A percentile compares a stretch with the other conserved stretches of the same genome.
Conservation (phyloP, 805 yeast genomes). For the Starmera dryadoides region DNA sequence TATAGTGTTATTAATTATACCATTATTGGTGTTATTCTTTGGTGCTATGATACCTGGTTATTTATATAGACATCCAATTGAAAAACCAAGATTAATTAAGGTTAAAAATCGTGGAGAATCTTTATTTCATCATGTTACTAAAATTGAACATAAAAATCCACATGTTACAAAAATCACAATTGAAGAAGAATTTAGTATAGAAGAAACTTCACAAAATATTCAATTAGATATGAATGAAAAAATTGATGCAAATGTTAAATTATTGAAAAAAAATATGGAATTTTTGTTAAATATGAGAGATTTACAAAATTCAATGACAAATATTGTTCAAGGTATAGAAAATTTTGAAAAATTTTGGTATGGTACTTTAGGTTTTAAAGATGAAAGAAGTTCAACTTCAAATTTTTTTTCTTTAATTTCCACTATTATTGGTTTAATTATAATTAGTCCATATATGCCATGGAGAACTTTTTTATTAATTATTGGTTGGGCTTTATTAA, state of each 20-base stretch:
- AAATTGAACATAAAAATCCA: constrained; percentile 25
- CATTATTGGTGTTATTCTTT: constrained; percentile 46
- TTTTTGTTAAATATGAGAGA: constrained; percentile 59
- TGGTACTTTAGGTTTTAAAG: constrained; percentile 63
- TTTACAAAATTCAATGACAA: constrained; percentile 57
- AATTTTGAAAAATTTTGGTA: constrained; percentile 45
- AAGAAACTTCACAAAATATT: constrained; percentile 8
- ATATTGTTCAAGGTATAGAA: constrained; percentile 42
- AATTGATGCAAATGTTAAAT: constrained; percentile 10
- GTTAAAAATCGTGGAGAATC: constrained; percentile 48
- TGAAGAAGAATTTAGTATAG: constrained; percentile 1
- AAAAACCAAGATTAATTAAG: constrained; percentile 34
- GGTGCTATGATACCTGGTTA: constrained; percentile 68
- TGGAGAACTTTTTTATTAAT: constrained; percentile 54
- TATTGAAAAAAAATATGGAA: constrained; percentile 29
- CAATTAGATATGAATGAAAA: constrained; percentile 17
- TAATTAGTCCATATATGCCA: constrained; percentile 48
- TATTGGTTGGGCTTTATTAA: constrained; percentile 48
- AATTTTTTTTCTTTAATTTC: constrained; percentile 37
- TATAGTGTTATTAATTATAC: constrained; percentile 54
- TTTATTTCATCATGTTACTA: constrained; percentile 33
- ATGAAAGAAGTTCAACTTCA: constrained; percentile 60
- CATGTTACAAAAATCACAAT: constrained; percentile 19
- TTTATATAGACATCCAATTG: constrained; percentile 57
- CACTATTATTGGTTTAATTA: constrained; percentile 31